Evolutionary conservation across 2,329 filamentous ascomycete genomes (phyloP), one percentile per base, ranked within the genome.

Genomic region (Diaporthe sp.): DNA sequence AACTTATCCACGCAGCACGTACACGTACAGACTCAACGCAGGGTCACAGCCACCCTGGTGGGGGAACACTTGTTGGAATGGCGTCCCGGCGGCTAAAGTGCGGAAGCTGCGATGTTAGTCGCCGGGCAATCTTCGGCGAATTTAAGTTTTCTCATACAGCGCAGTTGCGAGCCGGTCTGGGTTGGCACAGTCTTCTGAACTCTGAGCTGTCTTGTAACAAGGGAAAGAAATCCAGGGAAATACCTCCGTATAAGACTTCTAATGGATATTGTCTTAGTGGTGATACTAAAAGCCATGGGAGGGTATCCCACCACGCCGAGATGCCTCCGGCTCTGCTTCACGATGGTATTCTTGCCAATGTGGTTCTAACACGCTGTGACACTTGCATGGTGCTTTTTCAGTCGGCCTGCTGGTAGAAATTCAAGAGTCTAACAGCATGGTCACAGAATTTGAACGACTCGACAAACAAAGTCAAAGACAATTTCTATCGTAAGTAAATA

Each of bases 31-130:
- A 32, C 19, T 22, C 27, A 35, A 27, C n/a, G 19, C 42, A 65
- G 42, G 42, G 35, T 47, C 59, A 65, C 59, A 65, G 59, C 27
- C 59, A 27, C 59, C 59, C 59, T 65, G 42, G 59, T 65, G 59
- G 59, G 44, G 58, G 42, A 35, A 35, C 59, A 50, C 59, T 65
- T 65, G 59, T 47, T 47, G 59, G 42, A 50, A 65, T 65, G 61
- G 50, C 61, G 30, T 65, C 61, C 61, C 61, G 30, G 5, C 61
- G 61, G 42, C 10, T 50, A 50, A 50, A 65, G 39, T 37, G 30
- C 30, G 42, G 61, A 32, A 50, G 10, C 42, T 50, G 42, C 5
- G 8, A 32, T 47, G 27, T 63, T 47, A 63, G 37, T 65, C 27
- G 42, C 8, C 61, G 61, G 61, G 22, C 15, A 50, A 65, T 65